These are phyloP conservation scores for Suillus alpinus DNA, from an alignment of 768 basidiomycete species.

Conservation along the genomic window DNA sequence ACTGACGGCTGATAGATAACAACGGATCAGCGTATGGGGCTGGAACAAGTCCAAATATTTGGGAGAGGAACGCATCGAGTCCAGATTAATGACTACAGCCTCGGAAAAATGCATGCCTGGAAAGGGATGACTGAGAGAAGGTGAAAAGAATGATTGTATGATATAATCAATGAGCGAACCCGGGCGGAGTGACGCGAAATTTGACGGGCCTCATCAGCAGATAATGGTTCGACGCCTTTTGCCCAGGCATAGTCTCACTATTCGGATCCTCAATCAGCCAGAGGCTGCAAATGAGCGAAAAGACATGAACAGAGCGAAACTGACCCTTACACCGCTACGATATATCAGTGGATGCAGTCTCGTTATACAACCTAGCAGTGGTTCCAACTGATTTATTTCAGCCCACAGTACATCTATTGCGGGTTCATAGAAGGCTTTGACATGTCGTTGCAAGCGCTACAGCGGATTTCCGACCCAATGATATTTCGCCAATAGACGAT, in stretches of 20 bases:
- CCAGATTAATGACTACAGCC: neutral
- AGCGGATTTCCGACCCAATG: neutral
- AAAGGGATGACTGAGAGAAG: neutral
- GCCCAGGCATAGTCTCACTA: too few relatives aligned
- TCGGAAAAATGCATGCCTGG: neutral
- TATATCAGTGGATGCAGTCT: neutral
- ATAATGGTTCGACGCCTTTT: neutral
- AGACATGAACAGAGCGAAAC: neutral
- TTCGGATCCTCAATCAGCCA: too few relatives aligned
- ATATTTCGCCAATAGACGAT: too few relatives aligned
- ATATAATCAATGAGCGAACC: neutral
- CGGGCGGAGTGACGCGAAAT: neutral
- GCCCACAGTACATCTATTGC: neutral
- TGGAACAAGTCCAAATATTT: neutral
- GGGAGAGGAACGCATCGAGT: constrained; percentile 14
- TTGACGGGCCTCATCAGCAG: neutral
- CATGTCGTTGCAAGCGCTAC: neutral
- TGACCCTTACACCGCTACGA: neutral
- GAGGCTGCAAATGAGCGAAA: too few relatives aligned
- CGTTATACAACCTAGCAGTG: neutral
- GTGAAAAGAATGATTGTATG: fast-evolving
- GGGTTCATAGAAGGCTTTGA: neutral
- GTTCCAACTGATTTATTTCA: neutral
- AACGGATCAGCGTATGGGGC: constrained; percentile 16
- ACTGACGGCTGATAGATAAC: too few relatives aligned